A percentile compares a stretch with the other conserved stretches of the same genome.
Conservation (phyloP, 305 asterid species). For the Fraxinus xanthoxyloides region DNA sequence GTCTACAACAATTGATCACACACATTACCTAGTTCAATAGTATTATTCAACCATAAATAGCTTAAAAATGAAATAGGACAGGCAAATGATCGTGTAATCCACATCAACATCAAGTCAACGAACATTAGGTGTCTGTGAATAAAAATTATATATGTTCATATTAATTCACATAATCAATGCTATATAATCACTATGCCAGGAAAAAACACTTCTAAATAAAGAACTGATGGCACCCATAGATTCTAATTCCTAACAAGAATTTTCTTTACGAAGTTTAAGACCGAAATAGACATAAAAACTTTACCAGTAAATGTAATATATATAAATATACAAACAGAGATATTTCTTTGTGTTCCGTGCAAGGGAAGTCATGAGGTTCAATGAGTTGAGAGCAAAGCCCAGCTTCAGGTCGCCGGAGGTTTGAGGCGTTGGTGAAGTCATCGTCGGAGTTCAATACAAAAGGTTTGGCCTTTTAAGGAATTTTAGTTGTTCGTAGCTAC, state of each 20-base stretch:
- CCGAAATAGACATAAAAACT: neutral
- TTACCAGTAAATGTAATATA: neutral
- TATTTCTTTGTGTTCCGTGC: neutral
- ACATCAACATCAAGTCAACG: neutral
- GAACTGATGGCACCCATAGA: neutral
- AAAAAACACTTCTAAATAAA: neutral
- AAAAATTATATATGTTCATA: neutral
- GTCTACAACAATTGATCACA: constrained; percentile 39
- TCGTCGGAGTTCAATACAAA: constrained; percentile 23
- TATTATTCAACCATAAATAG: neutral
- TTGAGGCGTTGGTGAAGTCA: constrained; percentile 30
- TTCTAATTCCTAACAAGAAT: neutral
- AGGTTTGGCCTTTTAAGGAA: too few relatives aligned
- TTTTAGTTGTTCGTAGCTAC: too few relatives aligned
- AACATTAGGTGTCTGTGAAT: neutral
- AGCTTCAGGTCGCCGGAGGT: constrained; percentile 30
- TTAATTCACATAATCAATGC: neutral
- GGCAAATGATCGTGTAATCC: neutral
- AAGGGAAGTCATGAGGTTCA: too few relatives aligned
- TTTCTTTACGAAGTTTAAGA: neutral
- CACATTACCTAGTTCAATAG: neutral
- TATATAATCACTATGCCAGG: neutral
- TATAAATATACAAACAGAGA: constrained; percentile 10
- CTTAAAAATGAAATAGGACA: neutral
- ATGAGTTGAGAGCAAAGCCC: too few relatives aligned